A percentile compares a stretch with the other conserved stretches of the same genome.
Conservation (phyloP, 163 green algal species). For the Scenedesmus sp. region DNA sequence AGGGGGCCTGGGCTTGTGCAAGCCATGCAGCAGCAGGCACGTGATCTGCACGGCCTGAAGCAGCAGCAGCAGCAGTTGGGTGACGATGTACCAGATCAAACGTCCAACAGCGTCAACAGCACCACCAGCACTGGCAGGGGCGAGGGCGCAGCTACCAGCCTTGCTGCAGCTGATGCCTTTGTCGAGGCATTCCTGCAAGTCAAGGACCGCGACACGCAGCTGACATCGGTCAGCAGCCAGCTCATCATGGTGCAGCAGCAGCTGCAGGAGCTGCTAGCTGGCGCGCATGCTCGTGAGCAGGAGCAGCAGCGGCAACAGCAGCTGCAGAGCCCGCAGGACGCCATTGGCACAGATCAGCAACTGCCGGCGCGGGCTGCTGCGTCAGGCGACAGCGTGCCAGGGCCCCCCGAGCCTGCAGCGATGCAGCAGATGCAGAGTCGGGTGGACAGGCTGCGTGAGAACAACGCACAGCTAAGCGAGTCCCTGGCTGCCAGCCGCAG, state of each 20-base stretch:
- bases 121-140: background rate
- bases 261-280: background rate
- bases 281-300: background rate
- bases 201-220: background rate
- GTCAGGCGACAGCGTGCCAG: background rate
- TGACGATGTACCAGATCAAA: background rate
- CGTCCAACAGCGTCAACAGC: background rate
- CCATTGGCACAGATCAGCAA: background rate
- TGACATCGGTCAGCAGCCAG: background rate
- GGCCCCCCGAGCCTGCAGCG: background rate
- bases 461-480: background rate
- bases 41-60: background rate
- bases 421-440: constrained; percentile 17
- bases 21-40: background rate
- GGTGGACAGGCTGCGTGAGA: background rate
- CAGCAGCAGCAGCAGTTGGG: background rate
- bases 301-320: background rate
- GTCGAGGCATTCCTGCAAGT: constrained; percentile 29
- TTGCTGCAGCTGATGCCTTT: constrained; percentile 34
- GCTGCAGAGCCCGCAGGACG: background rate
- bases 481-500: background rate
- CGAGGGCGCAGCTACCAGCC: background rate
- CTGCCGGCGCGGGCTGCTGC: background rate
- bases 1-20: background rate
- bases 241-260: constrained; percentile 2